Base-by-base conservation (phyloP, 2,329 filamentous ascomycete species). In the Claviceps cyperi region DNA sequence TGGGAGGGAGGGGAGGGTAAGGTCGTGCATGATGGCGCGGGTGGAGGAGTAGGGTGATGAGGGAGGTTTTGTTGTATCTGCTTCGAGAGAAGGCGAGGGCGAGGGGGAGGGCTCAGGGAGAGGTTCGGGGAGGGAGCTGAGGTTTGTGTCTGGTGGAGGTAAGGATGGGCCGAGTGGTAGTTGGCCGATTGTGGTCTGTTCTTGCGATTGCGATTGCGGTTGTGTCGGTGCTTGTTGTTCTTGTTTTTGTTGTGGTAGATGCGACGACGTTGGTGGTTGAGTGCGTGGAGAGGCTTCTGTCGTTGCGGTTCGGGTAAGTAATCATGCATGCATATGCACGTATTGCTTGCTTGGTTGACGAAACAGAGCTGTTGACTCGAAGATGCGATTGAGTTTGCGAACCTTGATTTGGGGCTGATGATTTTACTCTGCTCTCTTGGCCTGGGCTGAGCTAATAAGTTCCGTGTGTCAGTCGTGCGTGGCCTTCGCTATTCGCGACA, bases 1-100 rank as follows among this genome's bases (percentile, higher is more conserved):
- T 1, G 86, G 81, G 4, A 81, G 66, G 2, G 79, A 72, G 2
- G 86, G 86, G 43, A 91, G 74, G 22, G 86, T 92, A 41, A 91
- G 76, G 58, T 83, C 77, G 57, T 82, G 83, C 15, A 88, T 69
- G 21, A 81, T 67, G 28, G 78, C 72, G 55, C 84, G 81, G 53
- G 73, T 76, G 45, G 76, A 69, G 1, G 81, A 77, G 66, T 88
- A 87, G 1, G 84, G 84, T 1, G 84, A 90, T 3, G 71, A 66
- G 32, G 47, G 19, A 7, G 28, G 13, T 32, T 43, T 48, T 8
- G n/a, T 28, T 11, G 38, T 6, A 13, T 48, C 47, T 36, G 14
- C 39, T 48, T 32, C 46, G 6, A 32, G 22, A 1, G 70, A 69
- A 40, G 61, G 57, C 13, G 21, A 24, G 21, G 40, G 13, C 19